Base-by-base conservation (phyloP, 345 rosid species). In the Populus nigra region DNA sequence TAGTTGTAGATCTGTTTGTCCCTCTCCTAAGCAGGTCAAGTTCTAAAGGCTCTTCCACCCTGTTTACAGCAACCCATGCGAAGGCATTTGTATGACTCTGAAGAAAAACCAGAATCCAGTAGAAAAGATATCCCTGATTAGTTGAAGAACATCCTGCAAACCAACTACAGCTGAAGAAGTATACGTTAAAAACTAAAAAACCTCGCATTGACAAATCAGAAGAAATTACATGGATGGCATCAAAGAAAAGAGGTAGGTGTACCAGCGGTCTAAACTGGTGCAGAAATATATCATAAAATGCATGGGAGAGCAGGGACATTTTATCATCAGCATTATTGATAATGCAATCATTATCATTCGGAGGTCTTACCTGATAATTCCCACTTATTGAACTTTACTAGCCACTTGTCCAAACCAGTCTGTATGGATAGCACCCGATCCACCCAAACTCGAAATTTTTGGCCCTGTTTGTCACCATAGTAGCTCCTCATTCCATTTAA, bases 381-480 rank as follows among this genome's bases (percentile, higher is more conserved):
- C 97, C 97, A 96, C 76, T 91, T 90, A 74, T 88, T 79, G 81
- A 87, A 90, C 90, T 90, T 93, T 68, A 89, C 89, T 8, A 89
- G 87, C 97, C 94, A 94, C 50, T 88, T 79, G 74, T 88, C 91
- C 13, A 90, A 71, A 80, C 87, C 85, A 65, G 91, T 84, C 66
- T 86, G 88, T 53, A 88, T 79, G 43, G 94, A 75, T 33, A 89
- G 69, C 25, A 94, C 90, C 73, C 79, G 88, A 84, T 96, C 99
- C 72, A 88, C 92, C 99, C 98, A 96, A 45, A 92, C 89, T 47
- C 90, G 85, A 79, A 88, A 96, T 31, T 68, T 82, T 86, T 90
- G 88, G 45, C 95, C 97, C 82, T 88, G 86, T 82, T 88, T 86
- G 84, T 96, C 99, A 73, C 98, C 97, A 73, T 92, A 86, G 81